Evolutionary conservation across 140 eudicot genomes (phyloP).

Genomic region (Stevia rebaudiana): DNA sequence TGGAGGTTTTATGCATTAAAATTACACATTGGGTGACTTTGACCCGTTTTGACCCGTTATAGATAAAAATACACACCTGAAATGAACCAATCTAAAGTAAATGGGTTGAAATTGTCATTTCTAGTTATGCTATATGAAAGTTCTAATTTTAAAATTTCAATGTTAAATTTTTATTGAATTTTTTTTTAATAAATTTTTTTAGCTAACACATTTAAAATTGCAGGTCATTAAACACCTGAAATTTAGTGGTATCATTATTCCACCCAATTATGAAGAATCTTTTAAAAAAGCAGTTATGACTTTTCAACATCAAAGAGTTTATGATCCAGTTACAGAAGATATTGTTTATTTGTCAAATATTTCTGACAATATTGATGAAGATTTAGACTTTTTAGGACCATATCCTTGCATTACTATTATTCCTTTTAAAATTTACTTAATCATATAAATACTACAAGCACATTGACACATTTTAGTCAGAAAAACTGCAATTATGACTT

Average conservation of each 20-base stretch:
- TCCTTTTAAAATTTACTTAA: not conserved
- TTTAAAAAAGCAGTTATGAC: constrained; percentile 79
- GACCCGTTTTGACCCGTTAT: not conserved
- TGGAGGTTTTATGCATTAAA: not conserved
- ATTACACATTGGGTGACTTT: not conserved
- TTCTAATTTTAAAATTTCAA: not conserved
- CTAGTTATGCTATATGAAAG: not conserved
- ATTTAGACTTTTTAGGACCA: constrained; percentile 92
- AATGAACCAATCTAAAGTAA: not conserved
- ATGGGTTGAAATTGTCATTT: not conserved
- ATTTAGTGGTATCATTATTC: constrained; percentile 51
- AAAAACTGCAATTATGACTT: not conserved
- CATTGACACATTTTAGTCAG: not conserved
- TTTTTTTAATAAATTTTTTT: not conserved
- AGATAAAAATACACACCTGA: not conserved
- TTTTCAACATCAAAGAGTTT: constrained; percentile 91
- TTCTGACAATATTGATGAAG: constrained; percentile 35
- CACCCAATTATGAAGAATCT: constrained; percentile 72
- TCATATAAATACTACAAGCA: not conserved
- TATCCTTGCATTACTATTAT: constrained; percentile 55
- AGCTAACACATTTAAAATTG: constrained; percentile 5
- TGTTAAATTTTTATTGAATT: not conserved
- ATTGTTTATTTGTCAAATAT: constrained; percentile 62
- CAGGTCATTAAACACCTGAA: constrained; percentile 93
- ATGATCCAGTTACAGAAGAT: constrained; percentile 61